phyloP scores from a whole-genome alignment of 2,329 filamentous ascomycete genomes.

The Arthrobotrys pseudoclavata region DNA sequence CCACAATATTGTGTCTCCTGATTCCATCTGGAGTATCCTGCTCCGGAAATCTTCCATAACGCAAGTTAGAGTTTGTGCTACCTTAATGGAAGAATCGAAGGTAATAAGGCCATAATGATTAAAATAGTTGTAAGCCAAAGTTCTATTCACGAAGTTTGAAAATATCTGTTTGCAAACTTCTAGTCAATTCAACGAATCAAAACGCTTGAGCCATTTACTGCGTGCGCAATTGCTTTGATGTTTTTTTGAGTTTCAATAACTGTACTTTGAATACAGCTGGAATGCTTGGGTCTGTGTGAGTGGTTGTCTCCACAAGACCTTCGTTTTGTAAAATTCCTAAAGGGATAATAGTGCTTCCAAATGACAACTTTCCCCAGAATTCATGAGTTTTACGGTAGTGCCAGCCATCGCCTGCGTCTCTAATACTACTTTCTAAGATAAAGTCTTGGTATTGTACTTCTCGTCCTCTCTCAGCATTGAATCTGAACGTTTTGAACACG shows the following conservation, averaged over 20 bases:
- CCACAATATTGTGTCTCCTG: conserved; percentile 66
- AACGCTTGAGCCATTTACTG: not conserved
- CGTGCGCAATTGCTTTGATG: not conserved
- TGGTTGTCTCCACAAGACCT: conserved; percentile 1
- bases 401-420: not conserved
- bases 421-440: not conserved
- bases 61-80: conserved; percentile 64
- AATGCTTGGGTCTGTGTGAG: not conserved
- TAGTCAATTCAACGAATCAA: conserved; percentile 49
- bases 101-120: conserved; percentile 65
- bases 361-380: not conserved
- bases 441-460: conserved; percentile 5
- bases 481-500: conserved; percentile 9
- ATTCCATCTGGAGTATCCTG: conserved; percentile 64
- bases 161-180: conserved; percentile 67
- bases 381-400: not conserved
- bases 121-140: conserved; percentile 66
- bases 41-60: conserved; percentile 66
- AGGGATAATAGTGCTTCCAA: not conserved
- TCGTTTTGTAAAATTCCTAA: not conserved
- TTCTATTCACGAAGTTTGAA: conserved; percentile 65
- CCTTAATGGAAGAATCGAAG: conserved; percentile 63
- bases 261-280: conserved; percentile 14
- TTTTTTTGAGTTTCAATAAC: not conserved
- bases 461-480: not conserved